A percentile compares a stretch with the other conserved stretches of the same genome.
Evolutionary conservation across 1,139 yeast species (phyloP).

Genomic region (Maudiozyma humilis): DNA sequence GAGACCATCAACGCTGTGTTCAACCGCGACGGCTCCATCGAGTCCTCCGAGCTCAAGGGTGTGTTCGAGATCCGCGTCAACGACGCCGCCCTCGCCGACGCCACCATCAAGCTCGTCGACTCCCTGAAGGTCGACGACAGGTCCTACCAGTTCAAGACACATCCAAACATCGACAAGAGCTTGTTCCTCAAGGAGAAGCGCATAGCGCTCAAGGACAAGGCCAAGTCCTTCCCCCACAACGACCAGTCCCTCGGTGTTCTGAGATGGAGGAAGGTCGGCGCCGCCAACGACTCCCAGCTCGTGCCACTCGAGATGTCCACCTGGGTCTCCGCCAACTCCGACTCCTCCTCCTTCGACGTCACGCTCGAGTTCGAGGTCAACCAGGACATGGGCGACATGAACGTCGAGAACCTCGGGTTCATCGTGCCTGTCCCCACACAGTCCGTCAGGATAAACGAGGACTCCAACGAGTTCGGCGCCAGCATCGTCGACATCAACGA

Average conservation of each 20-base stretch:
- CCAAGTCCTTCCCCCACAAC: slow-evolving; percentile 81
- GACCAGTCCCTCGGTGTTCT: slow-evolving; percentile 85
- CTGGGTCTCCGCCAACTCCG: slow-evolving; percentile 56
- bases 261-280: slow-evolving; percentile 75
- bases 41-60: slow-evolving; percentile 77
- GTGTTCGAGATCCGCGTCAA: slow-evolving; percentile 83
- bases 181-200: slow-evolving; percentile 49
- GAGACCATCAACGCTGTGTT: slow-evolving; percentile 75
- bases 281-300: slow-evolving; percentile 45
- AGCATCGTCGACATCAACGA: slow-evolving; percentile 45
- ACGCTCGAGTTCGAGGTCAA: slow-evolving; percentile 81
- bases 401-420: slow-evolving; percentile 49
- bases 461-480: slow-evolving; percentile 39
- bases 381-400: slow-evolving; percentile 34
- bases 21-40: slow-evolving; percentile 74
- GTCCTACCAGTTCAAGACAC: slow-evolving; percentile 72
- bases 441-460: slow-evolving; percentile 48
- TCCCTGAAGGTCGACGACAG: slow-evolving; percentile 27
- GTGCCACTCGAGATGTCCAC: slow-evolving; percentile 74
- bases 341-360: slow-evolving; percentile 44
- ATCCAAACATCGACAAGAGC: slow-evolving; percentile 86
- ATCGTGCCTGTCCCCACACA: slow-evolving; percentile 55
- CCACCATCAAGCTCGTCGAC: slow-evolving; percentile 52
- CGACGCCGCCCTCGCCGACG: slow-evolving; percentile 56
- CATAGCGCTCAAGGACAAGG: slow-evolving; percentile 67